Percentiles rank a stretch among this genome's conserved stretches.
phyloP scores from a whole-genome alignment of 176 grass and related monocot genomes.

The Hordeum marinum region DNA sequence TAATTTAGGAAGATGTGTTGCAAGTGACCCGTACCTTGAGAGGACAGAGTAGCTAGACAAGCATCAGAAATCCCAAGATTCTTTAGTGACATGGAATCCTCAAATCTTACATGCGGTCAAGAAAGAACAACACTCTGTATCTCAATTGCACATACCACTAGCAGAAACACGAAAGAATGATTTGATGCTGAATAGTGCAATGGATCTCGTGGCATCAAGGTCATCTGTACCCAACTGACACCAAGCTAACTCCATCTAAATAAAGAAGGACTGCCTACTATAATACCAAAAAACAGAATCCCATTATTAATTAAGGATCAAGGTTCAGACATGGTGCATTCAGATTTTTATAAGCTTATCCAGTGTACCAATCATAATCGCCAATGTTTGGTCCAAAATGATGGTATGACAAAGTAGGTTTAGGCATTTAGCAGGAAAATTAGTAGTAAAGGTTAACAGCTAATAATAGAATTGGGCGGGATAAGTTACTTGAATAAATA shows the following conservation, averaged over 20 bases:
- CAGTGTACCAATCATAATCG: background rate
- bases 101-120: conserved; percentile 63
- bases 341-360: background rate
- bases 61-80: conserved; percentile 85
- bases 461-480: background rate
- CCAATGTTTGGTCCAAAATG: background rate
- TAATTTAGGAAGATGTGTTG: background rate
- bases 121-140: conserved; percentile 20
- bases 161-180: background rate
- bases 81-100: conserved; percentile 58
- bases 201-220: background rate
- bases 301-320: background rate
- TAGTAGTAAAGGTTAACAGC: background rate
- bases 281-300: background rate
- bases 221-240: background rate
- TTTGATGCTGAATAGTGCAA: background rate
- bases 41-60: conserved; percentile 65
- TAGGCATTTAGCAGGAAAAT: background rate
- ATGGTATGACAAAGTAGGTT: background rate
- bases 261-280: background rate
- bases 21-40: conserved; percentile 42
- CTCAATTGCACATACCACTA: background rate
- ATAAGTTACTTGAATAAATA: background rate
- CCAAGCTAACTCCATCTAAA: background rate
- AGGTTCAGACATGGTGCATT: background rate